A percentile compares a stretch with the other conserved stretches of the same genome.
These are phyloP conservation scores for Kwoniella dendrophila DNA, from an alignment of 768 basidiomycete species.

Conservation along the genomic window DNA sequence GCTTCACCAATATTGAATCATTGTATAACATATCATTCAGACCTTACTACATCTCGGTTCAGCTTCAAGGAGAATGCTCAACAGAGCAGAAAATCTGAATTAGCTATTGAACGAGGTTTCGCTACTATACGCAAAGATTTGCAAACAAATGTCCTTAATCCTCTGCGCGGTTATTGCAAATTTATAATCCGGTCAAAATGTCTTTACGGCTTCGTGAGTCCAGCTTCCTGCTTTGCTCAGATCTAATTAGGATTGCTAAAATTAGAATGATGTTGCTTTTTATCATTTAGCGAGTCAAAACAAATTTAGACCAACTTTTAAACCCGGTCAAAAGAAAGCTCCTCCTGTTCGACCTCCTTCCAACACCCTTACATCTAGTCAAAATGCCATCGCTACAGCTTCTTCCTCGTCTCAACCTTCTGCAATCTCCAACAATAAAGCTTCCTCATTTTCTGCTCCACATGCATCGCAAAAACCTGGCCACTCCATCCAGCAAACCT, in stretches of 20 bases:
- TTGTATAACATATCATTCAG: no score
- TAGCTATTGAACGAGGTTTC: no score
- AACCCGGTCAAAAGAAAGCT: slow-evolving; percentile 17
- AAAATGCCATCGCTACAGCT: slow-evolving; percentile 5
- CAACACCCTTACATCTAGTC: neutral
- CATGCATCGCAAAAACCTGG: neutral
- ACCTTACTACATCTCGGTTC: no score
- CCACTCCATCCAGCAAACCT: neutral
- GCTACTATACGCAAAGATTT: no score
- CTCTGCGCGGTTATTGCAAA: neutral
- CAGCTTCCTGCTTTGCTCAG: neutral
- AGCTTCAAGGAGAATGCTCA: no score
- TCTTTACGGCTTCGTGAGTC: slow-evolving; percentile 28
- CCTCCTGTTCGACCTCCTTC: slow-evolving; percentile 8
- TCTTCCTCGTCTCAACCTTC: slow-evolving; percentile 4
- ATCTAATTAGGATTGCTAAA: neutral
- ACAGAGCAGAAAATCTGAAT: no score
- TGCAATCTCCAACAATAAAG: neutral
- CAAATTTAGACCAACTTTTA: slow-evolving; percentile 21
- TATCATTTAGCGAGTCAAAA: slow-evolving; percentile 23
- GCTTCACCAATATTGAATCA: no score
- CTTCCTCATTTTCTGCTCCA: neutral
- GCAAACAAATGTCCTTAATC: no score
- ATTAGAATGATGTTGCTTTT: no score
- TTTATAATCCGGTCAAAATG: slow-evolving; percentile 13